Evolutionary conservation across 2,329 filamentous ascomycete species (phyloP).

Genomic region (Epichloe uncinata): DNA sequence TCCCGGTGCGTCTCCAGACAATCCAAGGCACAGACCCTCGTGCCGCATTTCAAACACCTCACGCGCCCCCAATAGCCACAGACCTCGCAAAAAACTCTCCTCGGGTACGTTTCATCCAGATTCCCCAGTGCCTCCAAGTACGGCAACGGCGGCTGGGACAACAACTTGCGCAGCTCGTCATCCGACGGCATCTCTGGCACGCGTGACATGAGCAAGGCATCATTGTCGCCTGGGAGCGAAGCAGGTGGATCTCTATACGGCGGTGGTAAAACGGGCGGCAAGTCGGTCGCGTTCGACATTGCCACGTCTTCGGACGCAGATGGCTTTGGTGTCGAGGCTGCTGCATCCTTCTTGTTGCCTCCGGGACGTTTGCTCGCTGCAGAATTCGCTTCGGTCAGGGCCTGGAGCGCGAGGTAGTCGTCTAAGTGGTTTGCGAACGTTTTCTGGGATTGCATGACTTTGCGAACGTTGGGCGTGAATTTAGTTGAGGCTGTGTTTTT

Average conservation of each 20-base stretch:
- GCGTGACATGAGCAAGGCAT: slow-evolving; percentile 44
- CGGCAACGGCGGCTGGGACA: slow-evolving; percentile 50
- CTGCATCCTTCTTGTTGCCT: slow-evolving; percentile 14
- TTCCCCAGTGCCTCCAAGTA: slow-evolving; percentile 50
- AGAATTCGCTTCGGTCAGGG: slow-evolving; percentile 27
- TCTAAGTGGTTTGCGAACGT: slow-evolving; percentile 74
- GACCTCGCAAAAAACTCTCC: slow-evolving; percentile 59
- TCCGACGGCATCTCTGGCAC: slow-evolving; percentile 46
- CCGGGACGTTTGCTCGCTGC: slow-evolving; percentile 16
- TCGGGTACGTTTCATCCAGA: slow-evolving; percentile 38
- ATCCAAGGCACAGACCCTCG: slow-evolving; percentile 61
- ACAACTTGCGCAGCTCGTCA: slow-evolving; percentile 49
- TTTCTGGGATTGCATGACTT: slow-evolving; percentile 68
- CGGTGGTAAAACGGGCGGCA: slow-evolving; percentile 21
- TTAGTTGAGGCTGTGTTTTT: slow-evolving; percentile 31
- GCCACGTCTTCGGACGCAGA: slow-evolving; percentile 12
- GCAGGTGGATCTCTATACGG: slow-evolving; percentile 20
- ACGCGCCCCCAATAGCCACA: slow-evolving; percentile 75
- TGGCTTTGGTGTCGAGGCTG: slow-evolving; percentile 8
- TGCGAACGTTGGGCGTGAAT: slow-evolving; percentile 57
- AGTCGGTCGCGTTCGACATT: slow-evolving; percentile 14
- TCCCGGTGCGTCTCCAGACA: slow-evolving; percentile 61
- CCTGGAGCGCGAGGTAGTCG: slow-evolving; percentile 56
- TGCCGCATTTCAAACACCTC: slow-evolving; percentile 66
- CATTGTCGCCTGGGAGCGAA: slow-evolving; percentile 34